Base-by-base conservation (phyloP, 2,329 filamentous ascomycete genomes). In the Sphaerostilbella broomeana region DNA sequence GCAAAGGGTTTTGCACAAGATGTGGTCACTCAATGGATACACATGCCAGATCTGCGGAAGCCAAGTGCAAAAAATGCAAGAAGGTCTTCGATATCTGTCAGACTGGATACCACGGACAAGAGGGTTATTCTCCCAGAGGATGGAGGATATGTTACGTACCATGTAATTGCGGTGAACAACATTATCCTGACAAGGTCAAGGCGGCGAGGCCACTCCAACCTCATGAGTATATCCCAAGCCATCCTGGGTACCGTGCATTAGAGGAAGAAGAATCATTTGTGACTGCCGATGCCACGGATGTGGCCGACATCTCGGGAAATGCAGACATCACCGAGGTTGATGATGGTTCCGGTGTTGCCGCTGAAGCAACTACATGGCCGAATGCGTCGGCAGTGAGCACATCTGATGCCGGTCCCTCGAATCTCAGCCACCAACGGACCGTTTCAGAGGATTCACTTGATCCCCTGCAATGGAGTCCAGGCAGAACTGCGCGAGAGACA, bases 301-400 rank as follows among this genome's bases (percentile, higher is more conserved):
- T 28, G 15, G 17, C 35, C 50, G 43, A 43, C 13, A 39, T 34
- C 45, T 18, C 30, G 16, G 15, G 26, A 17, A 16, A 40, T 20
- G 38, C 26, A 9, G 16, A 33, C 2, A 13, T 21, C n/a, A 5
- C 27, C 10, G 20, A 20, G n/a, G n/a, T n/a, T n/a, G n/a, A n/a
- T n/a, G n/a, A n/a, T n/a, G n/a, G n/a, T n/a, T n/a, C n/a, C n/a
- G n/a, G n/a, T n/a, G n/a, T n/a, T n/a, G n/a, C n/a, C n/a, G n/a
- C n/a, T n/a, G n/a, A n/a, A n/a, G n/a, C n/a, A n/a, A n/a, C n/a
- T n/a, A n/a, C n/a, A n/a, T n/a, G n/a, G n/a, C n/a, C n/a, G n/a
- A n/a, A n/a, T n/a, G n/a, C n/a, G n/a, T n/a, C n/a, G n/a, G n/a
- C n/a, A n/a, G n/a, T n/a, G n/a, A n/a, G n/a, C n/a, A n/a, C n/a